Evolutionary conservation across 768 basidiomycete species (phyloP), one percentile per base, ranked within the genome.

Genomic region (Kwoniella mangroviensis): DNA sequence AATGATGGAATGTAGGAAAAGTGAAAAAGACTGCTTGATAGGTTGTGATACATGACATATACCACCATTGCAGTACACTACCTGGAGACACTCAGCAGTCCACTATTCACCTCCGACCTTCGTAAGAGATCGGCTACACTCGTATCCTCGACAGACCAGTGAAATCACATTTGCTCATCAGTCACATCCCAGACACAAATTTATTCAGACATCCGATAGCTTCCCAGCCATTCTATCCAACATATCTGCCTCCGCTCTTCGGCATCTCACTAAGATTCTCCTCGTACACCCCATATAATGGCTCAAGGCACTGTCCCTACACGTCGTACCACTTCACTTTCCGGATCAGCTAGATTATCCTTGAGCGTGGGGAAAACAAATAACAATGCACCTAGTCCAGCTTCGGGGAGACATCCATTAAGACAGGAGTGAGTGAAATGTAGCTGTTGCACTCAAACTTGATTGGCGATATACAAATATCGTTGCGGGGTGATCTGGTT

Each of bases 331-430:
- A 67, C 76, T 26, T 80, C 79, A 6, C 61, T 69, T 7, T 63
- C 72, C 15, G 79, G 79, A 42, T 80, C 79, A 22, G 70, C 79
- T 13, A 74, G 79, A 57, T 63, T 80, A 26, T 73, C 73, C 3
- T 64, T 78, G n/a, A 76, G 74, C 9, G 79, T 78, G 7, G 75
- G 73, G 5, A 75, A 72, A 65, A 45, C 62, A 55, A 51, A 49
- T 21, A 21, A 26, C 12, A 51, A 52, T 22, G 56, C 69, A 17
- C 65, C 57, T 24, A 67, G 26, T 56, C 45, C 55, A 15, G 73
- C 63, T 11, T 43, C 73, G 17, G 79, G 75, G 9, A 49, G 76
- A 63, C 79, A 80, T 70, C 79, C 79, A 7, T 57, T 80, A 28
- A 67, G 70, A 45, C 79, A 80, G 34, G 75, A 80, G 79, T 80